phyloP scores from a whole-genome alignment of 2,329 filamentous ascomycete species.

The Talaromyces atroroseus region DNA sequence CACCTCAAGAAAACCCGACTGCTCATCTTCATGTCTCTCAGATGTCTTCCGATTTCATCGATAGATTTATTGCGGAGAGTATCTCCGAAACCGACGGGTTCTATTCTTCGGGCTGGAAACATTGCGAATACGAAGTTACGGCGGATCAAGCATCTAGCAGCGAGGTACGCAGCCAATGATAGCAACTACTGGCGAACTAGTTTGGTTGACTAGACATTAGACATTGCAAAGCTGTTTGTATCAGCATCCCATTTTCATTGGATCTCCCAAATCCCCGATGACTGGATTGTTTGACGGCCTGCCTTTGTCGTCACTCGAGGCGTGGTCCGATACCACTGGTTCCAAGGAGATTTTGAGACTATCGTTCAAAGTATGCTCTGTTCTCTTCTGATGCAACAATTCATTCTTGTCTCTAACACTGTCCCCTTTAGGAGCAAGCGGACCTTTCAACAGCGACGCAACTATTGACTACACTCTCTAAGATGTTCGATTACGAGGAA shows the following conservation, averaged over 20 bases:
- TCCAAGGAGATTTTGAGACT: slow-evolving; percentile 10
- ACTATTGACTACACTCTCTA: slow-evolving; percentile 41
- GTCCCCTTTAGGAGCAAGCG: slow-evolving; percentile 1
- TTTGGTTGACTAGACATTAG: slow-evolving; percentile 15
- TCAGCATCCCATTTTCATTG: slow-evolving; percentile 5
- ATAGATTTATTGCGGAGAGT: slow-evolving; percentile 12
- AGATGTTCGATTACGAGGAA: slow-evolving; percentile 15
- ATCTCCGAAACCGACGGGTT: slow-evolving; percentile 16
- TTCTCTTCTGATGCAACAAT: background rate
- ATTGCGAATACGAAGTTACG: slow-evolving; percentile 13
- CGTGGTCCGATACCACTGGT: slow-evolving; percentile 8
- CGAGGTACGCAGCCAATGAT: background rate
- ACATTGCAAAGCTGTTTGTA: slow-evolving; percentile 9
- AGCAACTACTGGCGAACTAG: background rate
- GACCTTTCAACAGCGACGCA: slow-evolving; percentile 33
- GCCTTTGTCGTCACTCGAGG: slow-evolving; percentile 5
- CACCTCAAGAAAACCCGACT: slow-evolving; percentile 12
- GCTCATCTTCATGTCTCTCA: slow-evolving; percentile 14
- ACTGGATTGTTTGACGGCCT: slow-evolving; percentile 2
- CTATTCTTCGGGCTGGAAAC: slow-evolving; percentile 22
- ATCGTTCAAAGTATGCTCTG: slow-evolving; percentile 8
- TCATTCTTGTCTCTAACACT: background rate
- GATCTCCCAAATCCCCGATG: background rate
- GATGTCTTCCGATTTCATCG: slow-evolving; percentile 14
- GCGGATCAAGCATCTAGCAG: slow-evolving; percentile 25